A percentile compares a stretch with the other conserved stretches of the same genome.
Evolutionary conservation across 1,284 basidiomycete species (phyloP).

Genomic region (Ustilago curta): DNA sequence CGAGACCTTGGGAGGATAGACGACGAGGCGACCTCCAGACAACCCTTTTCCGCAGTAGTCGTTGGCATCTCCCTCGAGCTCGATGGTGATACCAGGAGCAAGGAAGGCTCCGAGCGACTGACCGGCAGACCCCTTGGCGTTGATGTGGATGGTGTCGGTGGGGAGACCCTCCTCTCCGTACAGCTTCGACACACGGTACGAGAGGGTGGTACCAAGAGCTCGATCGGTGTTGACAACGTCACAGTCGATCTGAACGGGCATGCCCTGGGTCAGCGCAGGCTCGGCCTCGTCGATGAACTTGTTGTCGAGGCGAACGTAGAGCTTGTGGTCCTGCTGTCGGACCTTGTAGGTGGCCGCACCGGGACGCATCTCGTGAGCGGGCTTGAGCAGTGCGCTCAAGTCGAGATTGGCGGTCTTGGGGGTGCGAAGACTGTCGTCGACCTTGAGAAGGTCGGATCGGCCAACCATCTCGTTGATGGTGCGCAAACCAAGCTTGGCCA

Average conservation of each 20-base stretch:
- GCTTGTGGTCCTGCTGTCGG: constrained; percentile 66
- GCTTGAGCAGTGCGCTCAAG: constrained; percentile 62
- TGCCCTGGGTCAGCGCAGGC: constrained; percentile 60
- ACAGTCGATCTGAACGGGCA: constrained; percentile 67
- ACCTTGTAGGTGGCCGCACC: constrained; percentile 68
- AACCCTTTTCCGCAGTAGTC: constrained; percentile 64
- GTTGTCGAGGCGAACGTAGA: constrained; percentile 67
- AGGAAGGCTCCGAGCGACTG: constrained; percentile 66
- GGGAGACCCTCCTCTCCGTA: constrained; percentile 65
- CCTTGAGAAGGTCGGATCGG: constrained; percentile 61
- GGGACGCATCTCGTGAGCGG: constrained; percentile 65
- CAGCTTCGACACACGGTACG: constrained; percentile 65
- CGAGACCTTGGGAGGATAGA: constrained; percentile 65
- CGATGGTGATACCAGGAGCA: constrained; percentile 64
- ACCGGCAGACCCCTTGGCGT: constrained; percentile 64
- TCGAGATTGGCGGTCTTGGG: constrained; percentile 64
- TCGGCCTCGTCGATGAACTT: constrained; percentile 68
- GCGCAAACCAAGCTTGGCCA: constrained; percentile 66
- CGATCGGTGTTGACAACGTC: constrained; percentile 68
- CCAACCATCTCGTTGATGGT: constrained; percentile 68
- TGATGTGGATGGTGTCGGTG: constrained; percentile 67
- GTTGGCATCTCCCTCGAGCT: constrained; percentile 65
- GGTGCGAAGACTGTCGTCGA: constrained; percentile 58
- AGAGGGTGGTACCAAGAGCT: constrained; percentile 66
- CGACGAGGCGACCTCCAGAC: constrained; percentile 60